Base-by-base conservation (phyloP, 208 protist genomes). In the Trypanosoma platydactyli region DNA sequence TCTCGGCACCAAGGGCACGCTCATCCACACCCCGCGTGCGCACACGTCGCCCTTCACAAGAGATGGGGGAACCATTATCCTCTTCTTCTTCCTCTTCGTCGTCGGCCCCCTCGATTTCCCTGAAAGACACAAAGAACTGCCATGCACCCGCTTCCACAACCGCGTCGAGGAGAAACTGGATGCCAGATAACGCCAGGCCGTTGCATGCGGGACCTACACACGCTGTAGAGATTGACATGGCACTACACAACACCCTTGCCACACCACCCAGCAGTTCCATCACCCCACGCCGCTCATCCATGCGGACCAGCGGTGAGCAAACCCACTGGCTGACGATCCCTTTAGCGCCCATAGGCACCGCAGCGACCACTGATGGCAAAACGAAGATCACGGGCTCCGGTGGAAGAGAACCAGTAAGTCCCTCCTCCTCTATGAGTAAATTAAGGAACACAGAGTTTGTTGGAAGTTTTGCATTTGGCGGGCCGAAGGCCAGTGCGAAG, bases 121-220 rank as follows among this genome's bases (percentile, higher is more conserved):
- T 27, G 33, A 68, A 68, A 20, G 40, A 46, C 4, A 68, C 30
- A 40, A 68, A 68, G 46, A 68, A 68, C 40, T 68, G 62, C 18
- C 62, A 68, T 12, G 51, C 12, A 16, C 4, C 48, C 35, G 12
- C 22, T 5, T 24, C 9, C 33, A 30, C 27, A 59, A 58, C 3
- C 24, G 5, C 42, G 9, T 59, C 62, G 5, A 68, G 38, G 3
- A 68, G 30, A 40, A 68, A 58, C 41, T 68, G 62, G 24, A 68
- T 33, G 24, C 62, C 62, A 22, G 62, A 68, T 5, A 68, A 25
- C 2, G 62, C 40, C 18, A 58, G 40, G 12, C 62, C 62, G 20
- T 58, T 41, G 7, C 40, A 58, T 1, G 62, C 40, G 20, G 62
- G 62, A 38, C 62, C 62, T 4, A 68, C 33, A 33, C 62, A 68